Evolutionary conservation across 208 protist species (phyloP), one percentile per base, ranked within the genome.

Genomic region (Leishmania aethiopica): DNA sequence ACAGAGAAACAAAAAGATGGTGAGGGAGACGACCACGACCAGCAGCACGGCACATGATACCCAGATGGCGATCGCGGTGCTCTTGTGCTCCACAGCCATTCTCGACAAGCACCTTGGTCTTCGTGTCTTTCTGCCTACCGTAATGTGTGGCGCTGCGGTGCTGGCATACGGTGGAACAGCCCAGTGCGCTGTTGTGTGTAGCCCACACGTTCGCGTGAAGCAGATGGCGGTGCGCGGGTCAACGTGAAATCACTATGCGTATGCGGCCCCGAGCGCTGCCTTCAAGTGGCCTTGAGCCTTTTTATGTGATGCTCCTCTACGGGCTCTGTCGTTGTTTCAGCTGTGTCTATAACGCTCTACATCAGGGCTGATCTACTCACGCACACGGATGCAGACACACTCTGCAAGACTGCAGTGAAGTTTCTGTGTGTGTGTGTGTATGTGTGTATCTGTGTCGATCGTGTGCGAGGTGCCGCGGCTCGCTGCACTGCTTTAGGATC

Each of bases 21-120:
- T 53, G 4, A 94, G 77, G 19, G 75, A 73, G 32, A 93, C 76
- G 10, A 93, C 86, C 60, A 89, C 74, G 32, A 94, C 74, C 17
- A 93, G 78, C 1, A 95, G 75, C 40, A 91, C 81, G 49, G 76
- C 93, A 69, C 93, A 95, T 35, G 89, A 77, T 11, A 79, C 79
- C 80, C 90, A 89, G 35, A 96, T 86, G 28, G 86, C 86, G 62
- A 96, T 95, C 10, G 87, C 87, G 66, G 86, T 73, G 22, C 49
- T 86, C 32, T 86, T 79, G 32, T 84, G 82, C 67, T 80, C 74
- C 11, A 95, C 64, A 0, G 87, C 77, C 89, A 92, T 92, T 6
- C n/a, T 74, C 22, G 17, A 40, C 17, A 28, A 53, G 70, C 5
- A 8, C 5, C 40, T 19, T 17, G 45, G 1, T 19, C 70, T 32